Conservation (phyloP, 306 rosid species). For the Sesbania bispinosa region DNA sequence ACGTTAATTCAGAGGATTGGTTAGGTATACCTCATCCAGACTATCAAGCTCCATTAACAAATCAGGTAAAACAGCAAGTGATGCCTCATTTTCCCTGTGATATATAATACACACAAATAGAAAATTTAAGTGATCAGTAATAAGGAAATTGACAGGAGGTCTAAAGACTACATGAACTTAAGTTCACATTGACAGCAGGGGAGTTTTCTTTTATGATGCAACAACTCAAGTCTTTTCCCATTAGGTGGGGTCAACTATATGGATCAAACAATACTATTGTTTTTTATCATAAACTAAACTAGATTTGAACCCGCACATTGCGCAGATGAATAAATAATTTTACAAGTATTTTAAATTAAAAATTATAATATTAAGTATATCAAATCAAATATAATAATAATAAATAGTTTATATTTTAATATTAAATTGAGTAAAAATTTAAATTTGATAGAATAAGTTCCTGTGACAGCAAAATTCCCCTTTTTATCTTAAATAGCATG, state of each 20-base stretch:
- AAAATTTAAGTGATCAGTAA: neutral
- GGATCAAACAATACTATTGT: neutral
- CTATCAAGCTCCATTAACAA: slow-evolving; percentile 74
- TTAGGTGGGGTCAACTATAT: neutral
- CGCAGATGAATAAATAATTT: too few relatives aligned
- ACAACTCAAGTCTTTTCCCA: neutral
- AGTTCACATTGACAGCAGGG: neutral
- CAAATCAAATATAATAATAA: too few relatives aligned
- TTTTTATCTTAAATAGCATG: too few relatives aligned
- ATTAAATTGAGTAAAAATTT: too few relatives aligned
- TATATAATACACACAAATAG: neutral
- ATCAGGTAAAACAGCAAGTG: slow-evolving; percentile 80
- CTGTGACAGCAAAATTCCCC: too few relatives aligned
- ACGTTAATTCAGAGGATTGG: neutral
- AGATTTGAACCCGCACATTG: too few relatives aligned
- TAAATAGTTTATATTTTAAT: too few relatives aligned
- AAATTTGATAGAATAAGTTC: too few relatives aligned
- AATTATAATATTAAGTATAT: too few relatives aligned
- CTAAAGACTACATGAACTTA: neutral
- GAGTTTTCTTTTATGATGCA: neutral
- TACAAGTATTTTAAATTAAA: too few relatives aligned
- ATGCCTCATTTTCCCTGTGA: slow-evolving; percentile 83
- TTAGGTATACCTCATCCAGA: slow-evolving; percentile 66
- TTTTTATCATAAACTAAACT: neutral
- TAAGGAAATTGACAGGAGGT: neutral